A percentile compares a stretch with the other conserved stretches of the same genome.
These are phyloP conservation scores for Rhinocladiella mackenziei DNA, from an alignment of 2,329 filamentous ascomycete species.

Conservation along the genomic window DNA sequence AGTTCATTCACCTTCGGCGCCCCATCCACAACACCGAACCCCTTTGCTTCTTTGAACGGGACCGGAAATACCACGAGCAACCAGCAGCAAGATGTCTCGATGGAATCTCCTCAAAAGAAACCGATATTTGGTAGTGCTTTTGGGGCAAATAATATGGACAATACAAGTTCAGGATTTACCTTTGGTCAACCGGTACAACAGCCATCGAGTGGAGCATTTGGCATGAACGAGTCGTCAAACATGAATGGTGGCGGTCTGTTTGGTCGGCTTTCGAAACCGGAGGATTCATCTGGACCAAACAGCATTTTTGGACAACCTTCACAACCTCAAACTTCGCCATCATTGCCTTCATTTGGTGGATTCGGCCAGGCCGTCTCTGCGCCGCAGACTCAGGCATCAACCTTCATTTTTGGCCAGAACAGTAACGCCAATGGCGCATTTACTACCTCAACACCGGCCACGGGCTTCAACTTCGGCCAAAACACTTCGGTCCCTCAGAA, in stretches of 20 bases:
- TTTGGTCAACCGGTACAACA: constrained; percentile 23
- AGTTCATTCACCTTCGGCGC: constrained; percentile 25
- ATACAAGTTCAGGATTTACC: constrained; percentile 16
- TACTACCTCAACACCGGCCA: constrained; percentile 3
- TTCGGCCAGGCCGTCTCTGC: constrained; percentile 16
- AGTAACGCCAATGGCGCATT: constrained; percentile 5
- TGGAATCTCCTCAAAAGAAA: constrained; percentile 28
- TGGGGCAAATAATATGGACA: constrained; percentile 12
- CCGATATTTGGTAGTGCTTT: constrained; percentile 16
- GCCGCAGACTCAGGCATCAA: constrained; percentile 12
- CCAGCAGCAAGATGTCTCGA: constrained; percentile 21
- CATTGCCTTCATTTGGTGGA: constrained; percentile 19
- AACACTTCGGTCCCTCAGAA: constrained; percentile 15
- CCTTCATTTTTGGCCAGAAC: constrained; percentile 15
- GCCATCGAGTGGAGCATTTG: constrained; percentile 13
- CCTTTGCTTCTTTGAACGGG: constrained; percentile 27
- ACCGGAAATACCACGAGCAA: constrained; percentile 7
- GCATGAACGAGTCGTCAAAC: constrained; percentile 8
- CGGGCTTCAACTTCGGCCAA: constrained; percentile 17
- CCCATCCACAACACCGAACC: constrained; percentile 20
- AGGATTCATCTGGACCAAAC: constrained; percentile 7
- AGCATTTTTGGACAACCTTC: constrained; percentile 20
- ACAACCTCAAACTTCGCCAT: constrained; percentile 17
- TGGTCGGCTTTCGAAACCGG: constrained; percentile 10
- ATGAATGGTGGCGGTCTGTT: constrained; percentile 14